A percentile compares a stretch with the other conserved stretches of the same genome.
Conservation (phyloP, 345 rosid genomes). For the Dovyalis caffra region DNA sequence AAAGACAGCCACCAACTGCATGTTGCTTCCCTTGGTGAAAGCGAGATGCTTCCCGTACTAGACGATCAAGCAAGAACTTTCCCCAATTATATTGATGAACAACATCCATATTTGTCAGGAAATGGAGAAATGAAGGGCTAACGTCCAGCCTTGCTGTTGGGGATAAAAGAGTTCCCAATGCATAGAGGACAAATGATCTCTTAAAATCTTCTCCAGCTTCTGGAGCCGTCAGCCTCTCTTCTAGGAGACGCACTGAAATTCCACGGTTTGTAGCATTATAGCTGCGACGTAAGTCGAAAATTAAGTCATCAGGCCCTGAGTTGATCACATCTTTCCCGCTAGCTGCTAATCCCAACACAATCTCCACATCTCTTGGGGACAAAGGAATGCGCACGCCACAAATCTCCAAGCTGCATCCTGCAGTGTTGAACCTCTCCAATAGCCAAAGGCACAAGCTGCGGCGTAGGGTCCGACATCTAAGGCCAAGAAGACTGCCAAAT, state of each 20-base stretch:
- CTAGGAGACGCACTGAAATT: conserved; percentile 48
- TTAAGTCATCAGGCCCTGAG: conserved; percentile 48
- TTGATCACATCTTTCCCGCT: conserved; percentile 51
- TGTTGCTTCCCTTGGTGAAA: conserved; percentile 48
- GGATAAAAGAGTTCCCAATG: conserved; percentile 45
- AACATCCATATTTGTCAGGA: conserved; percentile 42
- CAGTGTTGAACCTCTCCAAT: conserved; percentile 44
- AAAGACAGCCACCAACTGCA: conserved; percentile 51
- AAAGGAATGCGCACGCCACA: conserved; percentile 40
- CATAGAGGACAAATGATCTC: conserved; percentile 46
- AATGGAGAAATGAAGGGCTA: conserved; percentile 51
- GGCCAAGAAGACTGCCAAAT: conserved; percentile 42
- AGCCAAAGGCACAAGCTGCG: conserved; percentile 54
- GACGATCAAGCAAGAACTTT: conserved; percentile 45
- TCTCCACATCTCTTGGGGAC: conserved; percentile 43
- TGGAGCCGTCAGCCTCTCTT: conserved; percentile 36
- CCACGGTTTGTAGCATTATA: conserved; percentile 50
- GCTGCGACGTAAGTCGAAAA: conserved; percentile 35
- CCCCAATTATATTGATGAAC: conserved; percentile 52
- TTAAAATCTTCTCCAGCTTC: conserved; percentile 51
- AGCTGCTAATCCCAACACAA: conserved; percentile 49
- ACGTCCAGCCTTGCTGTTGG: conserved; percentile 54
- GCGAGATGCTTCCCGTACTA: conserved; percentile 46
- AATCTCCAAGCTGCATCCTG: conserved; percentile 38
- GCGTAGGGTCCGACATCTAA: conserved; percentile 46